These are phyloP conservation scores for Stemphylium beticola DNA, from an alignment of 2,329 filamentous ascomycete genomes.

Conservation along the genomic window DNA sequence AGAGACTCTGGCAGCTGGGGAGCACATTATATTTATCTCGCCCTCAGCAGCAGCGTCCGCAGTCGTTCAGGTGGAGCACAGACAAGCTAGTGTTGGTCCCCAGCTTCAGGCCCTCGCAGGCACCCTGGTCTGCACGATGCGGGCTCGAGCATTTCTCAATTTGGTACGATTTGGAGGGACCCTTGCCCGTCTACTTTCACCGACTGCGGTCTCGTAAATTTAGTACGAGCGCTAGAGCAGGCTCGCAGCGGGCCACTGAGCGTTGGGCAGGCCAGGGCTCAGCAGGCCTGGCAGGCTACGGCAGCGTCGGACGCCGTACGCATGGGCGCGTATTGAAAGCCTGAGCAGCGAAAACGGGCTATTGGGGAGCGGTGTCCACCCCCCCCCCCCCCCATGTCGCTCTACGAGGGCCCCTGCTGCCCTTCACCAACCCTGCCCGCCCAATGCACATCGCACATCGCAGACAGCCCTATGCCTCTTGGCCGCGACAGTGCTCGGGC, in stretches of 20 bases:
- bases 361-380: conserved; percentile 34
- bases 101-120: conserved; percentile 40
- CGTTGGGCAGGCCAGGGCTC: conserved; percentile 29
- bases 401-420: background rate
- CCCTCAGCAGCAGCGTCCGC: conserved; percentile 29
- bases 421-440: conserved; percentile 14
- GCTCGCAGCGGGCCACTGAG: conserved; percentile 36
- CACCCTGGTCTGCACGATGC: conserved; percentile 31
- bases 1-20: conserved; percentile 34
- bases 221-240: conserved; percentile 38
- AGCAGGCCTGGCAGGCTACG: conserved; percentile 30
- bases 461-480: conserved; percentile 36
- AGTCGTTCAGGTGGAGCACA: conserved; percentile 38
- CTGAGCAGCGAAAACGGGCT: conserved; percentile 22
- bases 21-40: conserved; percentile 41
- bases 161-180: conserved; percentile 31
- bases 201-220: conserved; percentile 41
- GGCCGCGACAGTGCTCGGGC: conserved; percentile 10
- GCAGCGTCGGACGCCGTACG: conserved; percentile 30
- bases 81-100: conserved; percentile 37
- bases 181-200: conserved; percentile 32
- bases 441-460: conserved; percentile 15
- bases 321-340: conserved; percentile 23
- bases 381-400: background rate
- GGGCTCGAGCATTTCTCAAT: conserved; percentile 32